Percentiles rank a stretch among this genome's conserved stretches.
phyloP scores from a whole-genome alignment of 805 yeast genomes.

The Candida nitratophila region DNA sequence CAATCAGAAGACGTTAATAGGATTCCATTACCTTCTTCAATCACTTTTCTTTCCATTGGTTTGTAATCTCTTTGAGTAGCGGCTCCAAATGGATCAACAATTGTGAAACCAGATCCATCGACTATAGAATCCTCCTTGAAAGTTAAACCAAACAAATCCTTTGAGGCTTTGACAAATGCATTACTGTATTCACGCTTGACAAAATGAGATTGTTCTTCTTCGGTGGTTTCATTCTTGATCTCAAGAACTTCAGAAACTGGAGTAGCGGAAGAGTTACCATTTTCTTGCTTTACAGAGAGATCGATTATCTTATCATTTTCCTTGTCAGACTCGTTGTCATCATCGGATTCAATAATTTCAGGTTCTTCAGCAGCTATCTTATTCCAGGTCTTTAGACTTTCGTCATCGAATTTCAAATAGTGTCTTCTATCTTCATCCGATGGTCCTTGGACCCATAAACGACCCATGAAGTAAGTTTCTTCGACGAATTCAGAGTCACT shows the following conservation, averaged over 20 bases:
- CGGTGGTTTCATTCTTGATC: neutral
- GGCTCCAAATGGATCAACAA: conserved; percentile 32
- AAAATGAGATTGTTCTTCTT: neutral
- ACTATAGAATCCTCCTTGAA: conserved; percentile 20
- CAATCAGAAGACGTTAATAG: conserved; percentile 50
- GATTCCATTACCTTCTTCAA: conserved; percentile 61
- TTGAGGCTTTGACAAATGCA: conserved; percentile 9
- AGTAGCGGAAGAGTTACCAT: neutral
- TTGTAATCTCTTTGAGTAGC: conserved; percentile 21
- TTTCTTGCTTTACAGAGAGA: neutral
- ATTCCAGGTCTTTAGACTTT: conserved; percentile 30
- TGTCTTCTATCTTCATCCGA: conserved; percentile 33
- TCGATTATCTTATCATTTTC: no score
- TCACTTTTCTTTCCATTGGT: conserved; percentile 48
- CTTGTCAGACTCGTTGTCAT: neutral
- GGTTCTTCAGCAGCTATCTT: conserved; percentile 2
- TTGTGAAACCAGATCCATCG: conserved; percentile 13
- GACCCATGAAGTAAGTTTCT: conserved; percentile 69
- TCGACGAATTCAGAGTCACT: conserved; percentile 40
- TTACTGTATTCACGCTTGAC: neutral
- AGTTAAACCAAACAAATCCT: conserved; percentile 23
- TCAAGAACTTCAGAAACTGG: neutral
- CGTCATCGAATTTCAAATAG: conserved; percentile 24
- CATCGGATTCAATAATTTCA: neutral
- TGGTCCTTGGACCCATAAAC: conserved; percentile 92